Evolutionary conservation across 371 early-diverging fungal species (phyloP).

Genomic region (Actinomortierella ambigua): DNA sequence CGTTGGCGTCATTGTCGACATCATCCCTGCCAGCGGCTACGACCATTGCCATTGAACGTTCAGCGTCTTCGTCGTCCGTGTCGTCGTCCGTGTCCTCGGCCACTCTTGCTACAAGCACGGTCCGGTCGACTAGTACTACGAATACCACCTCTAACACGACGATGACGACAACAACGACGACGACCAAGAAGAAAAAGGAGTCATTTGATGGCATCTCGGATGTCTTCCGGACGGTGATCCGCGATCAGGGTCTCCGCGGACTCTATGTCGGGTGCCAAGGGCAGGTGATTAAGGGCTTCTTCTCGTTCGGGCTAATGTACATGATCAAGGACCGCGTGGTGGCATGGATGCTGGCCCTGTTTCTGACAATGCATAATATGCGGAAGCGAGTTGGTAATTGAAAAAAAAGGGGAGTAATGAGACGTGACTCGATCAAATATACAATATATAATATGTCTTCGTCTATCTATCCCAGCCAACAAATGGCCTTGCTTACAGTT

Average conservation of each 20-base stretch:
- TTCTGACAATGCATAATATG: conserved; percentile 48
- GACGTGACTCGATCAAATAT: too few species aligned
- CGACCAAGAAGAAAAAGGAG: conserved; percentile 19
- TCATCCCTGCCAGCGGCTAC: too few species aligned
- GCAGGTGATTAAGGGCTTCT: conserved; percentile 67
- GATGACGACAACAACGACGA: background rate
- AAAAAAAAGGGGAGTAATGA: background rate
- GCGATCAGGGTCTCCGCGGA: conserved; percentile 53
- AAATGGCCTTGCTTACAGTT: too few species aligned
- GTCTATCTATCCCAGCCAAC: too few species aligned
- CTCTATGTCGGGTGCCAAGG: conserved; percentile 59
- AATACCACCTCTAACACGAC: background rate
- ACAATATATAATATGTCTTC: too few species aligned
- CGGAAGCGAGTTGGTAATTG: conserved; percentile 24
- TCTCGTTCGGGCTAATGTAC: conserved; percentile 67
- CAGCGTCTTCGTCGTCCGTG: too few species aligned
- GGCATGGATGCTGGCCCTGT: conserved; percentile 54
- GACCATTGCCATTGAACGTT: too few species aligned
- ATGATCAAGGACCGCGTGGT: conserved; percentile 70
- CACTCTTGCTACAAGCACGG: background rate
- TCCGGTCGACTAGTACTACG: background rate
- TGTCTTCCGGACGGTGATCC: conserved; percentile 50
- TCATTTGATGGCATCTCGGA: conserved; percentile 48
- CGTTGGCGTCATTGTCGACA: too few species aligned
- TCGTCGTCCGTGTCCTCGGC: too few species aligned